A percentile compares a stretch with the other conserved stretches of the same genome.
Conservation (phyloP, 2,329 filamentous ascomycete genomes). For the Colletotrichum sp. region DNA sequence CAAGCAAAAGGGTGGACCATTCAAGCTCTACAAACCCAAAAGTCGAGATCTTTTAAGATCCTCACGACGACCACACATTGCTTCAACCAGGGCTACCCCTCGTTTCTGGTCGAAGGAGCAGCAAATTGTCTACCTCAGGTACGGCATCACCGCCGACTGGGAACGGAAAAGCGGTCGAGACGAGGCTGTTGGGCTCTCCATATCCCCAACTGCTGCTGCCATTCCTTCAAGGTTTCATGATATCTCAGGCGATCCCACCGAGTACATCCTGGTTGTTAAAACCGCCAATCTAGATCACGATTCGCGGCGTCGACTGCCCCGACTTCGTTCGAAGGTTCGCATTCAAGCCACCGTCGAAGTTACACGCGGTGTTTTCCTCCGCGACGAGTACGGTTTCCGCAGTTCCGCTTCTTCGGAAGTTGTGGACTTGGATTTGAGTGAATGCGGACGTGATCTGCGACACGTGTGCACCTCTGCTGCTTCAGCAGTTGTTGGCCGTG, state of each 20-base stretch:
- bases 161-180: background rate
- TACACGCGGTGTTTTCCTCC: rapidly evolving
- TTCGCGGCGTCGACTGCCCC: background rate
- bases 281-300: background rate
- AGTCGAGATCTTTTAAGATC: background rate
- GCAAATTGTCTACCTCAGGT: background rate
- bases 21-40: background rate
- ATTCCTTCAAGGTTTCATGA: background rate
- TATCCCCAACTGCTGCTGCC: background rate
- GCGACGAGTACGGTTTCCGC: rapidly evolving
- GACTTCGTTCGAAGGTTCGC: background rate
- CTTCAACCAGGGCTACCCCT: background rate
- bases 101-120: background rate
- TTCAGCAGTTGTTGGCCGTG: background rate
- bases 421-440: background rate
- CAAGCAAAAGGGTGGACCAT: background rate
- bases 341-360: background rate
- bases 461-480: rapidly evolving
- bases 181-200: background rate
- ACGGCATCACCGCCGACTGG: background rate
- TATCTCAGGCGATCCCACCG: background rate
- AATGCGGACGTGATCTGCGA: background rate
- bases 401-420: background rate
- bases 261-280: background rate
- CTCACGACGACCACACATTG: background rate